Base-by-base conservation (phyloP, 2,329 filamentous ascomycete genomes). In the Fusarium domesticum region DNA sequence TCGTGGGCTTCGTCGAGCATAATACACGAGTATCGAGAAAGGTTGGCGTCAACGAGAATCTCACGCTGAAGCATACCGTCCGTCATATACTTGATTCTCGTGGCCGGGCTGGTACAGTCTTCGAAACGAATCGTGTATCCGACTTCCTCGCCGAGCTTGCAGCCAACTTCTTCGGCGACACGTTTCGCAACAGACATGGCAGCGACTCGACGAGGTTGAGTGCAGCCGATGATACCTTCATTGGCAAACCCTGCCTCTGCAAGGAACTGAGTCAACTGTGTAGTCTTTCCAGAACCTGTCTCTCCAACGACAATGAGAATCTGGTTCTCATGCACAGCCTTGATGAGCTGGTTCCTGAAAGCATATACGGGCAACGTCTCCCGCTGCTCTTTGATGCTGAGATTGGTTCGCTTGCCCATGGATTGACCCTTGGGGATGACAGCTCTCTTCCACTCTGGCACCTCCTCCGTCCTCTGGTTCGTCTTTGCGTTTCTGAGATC, bases 1-100 rank as follows among this genome's bases (percentile, higher is more conserved):
- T 98, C 93, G 81, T 98, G 93, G 4, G 93, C 93, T 64, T 98
- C 93, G 65, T 98, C 93, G 58, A 98, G 78, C 85, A 98, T 98
- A 61, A 98, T 96, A 48, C 93, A 89, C 1, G 90, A 95, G 64
- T 98, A 98, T 54, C 87, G 83, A 61, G 80, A 87, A 54, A 98
- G 72, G 58, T 96, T 87, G 1, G 91, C 87, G 64, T 98, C 93
- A 56, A 96, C 78, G 39, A 98, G 77, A 64, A 96, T 90, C 70
- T 98, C 93, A 72, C 93, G 81, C 70, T 96, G 84, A 64, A 98
- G 80, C 88, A 97, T 97, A 68, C 93, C 93, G 61, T 98, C 93
- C 14, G 93, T 98, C 92, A 98, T 96, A 72, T 98, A 98, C 72
- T 98, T 98, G 73, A 98, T 96, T 62, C 85, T 89, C 1, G 93